phyloP scores from a whole-genome alignment of 139 green algal genomes.

The Coccomyxa sp. region DNA sequence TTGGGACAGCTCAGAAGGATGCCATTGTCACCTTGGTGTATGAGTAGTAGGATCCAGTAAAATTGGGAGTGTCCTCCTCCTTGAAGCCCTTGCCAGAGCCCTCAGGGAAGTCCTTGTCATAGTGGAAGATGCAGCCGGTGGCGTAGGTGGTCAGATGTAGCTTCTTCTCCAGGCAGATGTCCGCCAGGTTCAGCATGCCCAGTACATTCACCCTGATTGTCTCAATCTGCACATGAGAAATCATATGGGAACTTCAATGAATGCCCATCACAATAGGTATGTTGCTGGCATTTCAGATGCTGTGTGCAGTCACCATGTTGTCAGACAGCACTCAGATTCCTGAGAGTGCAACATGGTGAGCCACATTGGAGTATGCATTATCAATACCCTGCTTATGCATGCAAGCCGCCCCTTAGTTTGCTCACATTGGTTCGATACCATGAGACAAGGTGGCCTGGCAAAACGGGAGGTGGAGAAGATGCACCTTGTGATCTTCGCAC shows the following conservation, averaged over 20 bases:
- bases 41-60: constrained; percentile 96
- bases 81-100: constrained; percentile 86
- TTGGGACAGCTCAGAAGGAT: not conserved
- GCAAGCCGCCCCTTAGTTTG: no score
- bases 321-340: no score
- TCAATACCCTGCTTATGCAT: no score
- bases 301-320: not conserved
- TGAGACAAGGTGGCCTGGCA: no score
- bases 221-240: constrained; percentile 61
- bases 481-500: constrained; percentile 94
- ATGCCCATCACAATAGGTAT: no score
- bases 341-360: no score
- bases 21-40: constrained; percentile 73
- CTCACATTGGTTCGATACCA: no score
- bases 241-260: no score
- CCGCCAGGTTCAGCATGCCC: constrained; percentile 88
- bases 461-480: no score
- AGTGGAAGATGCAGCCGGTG: constrained; percentile 98
- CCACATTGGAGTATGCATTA: no score
- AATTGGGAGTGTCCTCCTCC: constrained; percentile 92
- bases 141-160: constrained; percentile 95
- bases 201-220: constrained; percentile 93
- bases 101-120: constrained; percentile 81
- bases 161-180: constrained; percentile 53
- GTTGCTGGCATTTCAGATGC: no score